A percentile compares a stretch with the other conserved stretches of the same genome.
These are phyloP conservation scores for Vairimorpha ceranae DNA, from an alignment of 371 early-diverging fungal species.

Conservation along the genomic window DNA sequence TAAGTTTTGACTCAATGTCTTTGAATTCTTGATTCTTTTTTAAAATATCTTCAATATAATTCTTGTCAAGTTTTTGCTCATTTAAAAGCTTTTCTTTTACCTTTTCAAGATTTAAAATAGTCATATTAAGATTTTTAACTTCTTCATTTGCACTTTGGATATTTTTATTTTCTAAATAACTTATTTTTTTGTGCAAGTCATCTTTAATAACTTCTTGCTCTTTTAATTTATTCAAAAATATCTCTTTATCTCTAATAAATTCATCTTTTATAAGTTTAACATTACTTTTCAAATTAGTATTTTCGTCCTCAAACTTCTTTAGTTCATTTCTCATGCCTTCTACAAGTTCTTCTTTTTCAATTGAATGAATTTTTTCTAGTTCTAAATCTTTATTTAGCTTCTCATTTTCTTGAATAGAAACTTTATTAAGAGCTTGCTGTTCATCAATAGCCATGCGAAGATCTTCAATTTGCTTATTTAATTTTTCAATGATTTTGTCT, in stretches of 20 bases:
- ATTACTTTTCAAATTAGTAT: slow-evolving; percentile 6
- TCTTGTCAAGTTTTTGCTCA: slow-evolving; percentile 65
- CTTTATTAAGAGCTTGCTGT: not conserved
- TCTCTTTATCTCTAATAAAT: not conserved
- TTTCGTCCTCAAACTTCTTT: slow-evolving; percentile 40
- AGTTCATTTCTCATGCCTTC: slow-evolving; percentile 66
- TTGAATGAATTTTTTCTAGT: slow-evolving; percentile 67
- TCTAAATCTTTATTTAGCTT: slow-evolving; percentile 64
- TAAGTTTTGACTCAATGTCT: slow-evolving; percentile 65
- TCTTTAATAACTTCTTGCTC: not conserved
- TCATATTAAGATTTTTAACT: slow-evolving; percentile 28
- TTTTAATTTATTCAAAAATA: not conserved
- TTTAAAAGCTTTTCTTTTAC: not conserved
- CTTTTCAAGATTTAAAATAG: not conserved
- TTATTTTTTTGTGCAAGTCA: slow-evolving; percentile 61
- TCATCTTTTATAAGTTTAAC: not conserved
- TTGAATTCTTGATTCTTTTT: slow-evolving; percentile 1
- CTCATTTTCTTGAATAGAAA: slow-evolving; percentile 52
- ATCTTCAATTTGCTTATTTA: slow-evolving; percentile 63
- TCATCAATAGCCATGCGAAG: slow-evolving; percentile 68
- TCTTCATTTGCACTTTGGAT: slow-evolving; percentile 64
- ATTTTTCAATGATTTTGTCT: slow-evolving; percentile 78
- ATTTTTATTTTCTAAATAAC: slow-evolving; percentile 68
- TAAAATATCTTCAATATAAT: slow-evolving; percentile 65
- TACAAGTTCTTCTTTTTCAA: slow-evolving; percentile 66